Evolutionary conservation across 192 early-diverging fungal species (phyloP), one percentile per base, ranked within the genome.

Genomic region (Rhizoclosmatium globosum): DNA sequence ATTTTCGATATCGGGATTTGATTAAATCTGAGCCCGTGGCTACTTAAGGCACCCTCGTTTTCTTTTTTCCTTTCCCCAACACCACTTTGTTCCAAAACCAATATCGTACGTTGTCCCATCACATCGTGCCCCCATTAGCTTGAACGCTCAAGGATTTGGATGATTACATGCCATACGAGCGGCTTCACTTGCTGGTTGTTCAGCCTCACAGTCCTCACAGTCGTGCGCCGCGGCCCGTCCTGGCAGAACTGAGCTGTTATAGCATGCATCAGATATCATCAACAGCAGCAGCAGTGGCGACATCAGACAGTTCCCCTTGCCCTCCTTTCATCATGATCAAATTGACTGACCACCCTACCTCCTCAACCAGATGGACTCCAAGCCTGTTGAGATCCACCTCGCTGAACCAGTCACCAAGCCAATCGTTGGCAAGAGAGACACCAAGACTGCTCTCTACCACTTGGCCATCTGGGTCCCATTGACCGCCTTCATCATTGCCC

Each of bases 401-500:
- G 11, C 19, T n/a, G 53, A 56, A 9, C 11, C 19, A 15, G 53
- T 15, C 9, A 31, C 79, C 23, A 87, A 87, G 79, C 81, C 81
- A 23, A 43, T 60, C 0, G 79, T 85, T 60, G 86, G 83, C 66
- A 87, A 87, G 75, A 69, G 86, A n/a, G 43, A 71, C 41, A 21
- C 47, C n/a, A 81, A 76, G 62, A 59, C 67, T 9, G 44, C 76
- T 43, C 42, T 56, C 41, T 82, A 85, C 72, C 79, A 84, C 69
- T 61, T 89, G 19, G 81, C 47, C 6, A 81, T 88, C 64, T 93
- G 89, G 89, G 23, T 86, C 9, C 62, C 84, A 15, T 15, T 91
- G 9, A 92, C 89, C 4, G 89, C 84, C 47, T 95, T 89, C 82
- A 87, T 91, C 74, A 82, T 93, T 67, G 91, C 88, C 1, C 84